Conservation (phyloP, 2,329 filamentous ascomycete genomes). For the Hypomyces rosellus region DNA sequence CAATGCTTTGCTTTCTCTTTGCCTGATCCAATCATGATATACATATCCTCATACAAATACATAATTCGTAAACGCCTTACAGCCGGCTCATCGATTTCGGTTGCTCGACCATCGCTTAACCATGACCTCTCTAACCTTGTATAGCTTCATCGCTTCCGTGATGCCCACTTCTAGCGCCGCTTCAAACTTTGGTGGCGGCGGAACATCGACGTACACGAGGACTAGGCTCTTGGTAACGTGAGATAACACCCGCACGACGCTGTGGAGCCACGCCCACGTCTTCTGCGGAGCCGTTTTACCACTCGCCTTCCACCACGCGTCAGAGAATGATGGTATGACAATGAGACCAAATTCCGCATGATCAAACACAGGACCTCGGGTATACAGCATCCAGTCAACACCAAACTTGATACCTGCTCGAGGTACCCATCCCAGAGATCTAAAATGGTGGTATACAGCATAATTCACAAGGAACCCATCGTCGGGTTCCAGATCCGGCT, state of each 20-base stretch:
- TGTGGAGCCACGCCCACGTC: slow-evolving; percentile 80
- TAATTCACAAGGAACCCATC: slow-evolving; percentile 84
- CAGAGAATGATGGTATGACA: slow-evolving; percentile 74
- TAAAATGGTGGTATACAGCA: slow-evolving; percentile 90
- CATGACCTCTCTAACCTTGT: slow-evolving; percentile 73
- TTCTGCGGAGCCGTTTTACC: slow-evolving; percentile 43
- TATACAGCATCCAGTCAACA: slow-evolving; percentile 90
- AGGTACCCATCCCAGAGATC: slow-evolving; percentile 90
- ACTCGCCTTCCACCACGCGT: slow-evolving; percentile 62
- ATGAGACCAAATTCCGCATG: slow-evolving; percentile 91
- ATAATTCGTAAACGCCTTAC: slow-evolving; percentile 2
- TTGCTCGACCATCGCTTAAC: slow-evolving; percentile 82
- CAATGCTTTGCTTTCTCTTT: too few relatives aligned
- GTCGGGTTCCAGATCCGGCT: slow-evolving; percentile 55
- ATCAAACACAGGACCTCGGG: slow-evolving; percentile 85
- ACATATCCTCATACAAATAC: background rate
- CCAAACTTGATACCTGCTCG: slow-evolving; percentile 91
- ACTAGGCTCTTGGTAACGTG: slow-evolving; percentile 89
- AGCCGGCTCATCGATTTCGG: slow-evolving; percentile 47
- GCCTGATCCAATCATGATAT: background rate
- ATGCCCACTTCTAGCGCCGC: slow-evolving; percentile 48
- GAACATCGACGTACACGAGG: slow-evolving; percentile 85
- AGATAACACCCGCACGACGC: slow-evolving; percentile 79
- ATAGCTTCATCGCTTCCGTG: slow-evolving; percentile 57
- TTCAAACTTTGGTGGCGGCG: slow-evolving; percentile 52